Percentiles rank a stretch among this genome's conserved stretches.
These are phyloP conservation scores for Colletotrichum endophyticum DNA, from an alignment of 2,329 filamentous ascomycete species.

Conservation along the genomic window DNA sequence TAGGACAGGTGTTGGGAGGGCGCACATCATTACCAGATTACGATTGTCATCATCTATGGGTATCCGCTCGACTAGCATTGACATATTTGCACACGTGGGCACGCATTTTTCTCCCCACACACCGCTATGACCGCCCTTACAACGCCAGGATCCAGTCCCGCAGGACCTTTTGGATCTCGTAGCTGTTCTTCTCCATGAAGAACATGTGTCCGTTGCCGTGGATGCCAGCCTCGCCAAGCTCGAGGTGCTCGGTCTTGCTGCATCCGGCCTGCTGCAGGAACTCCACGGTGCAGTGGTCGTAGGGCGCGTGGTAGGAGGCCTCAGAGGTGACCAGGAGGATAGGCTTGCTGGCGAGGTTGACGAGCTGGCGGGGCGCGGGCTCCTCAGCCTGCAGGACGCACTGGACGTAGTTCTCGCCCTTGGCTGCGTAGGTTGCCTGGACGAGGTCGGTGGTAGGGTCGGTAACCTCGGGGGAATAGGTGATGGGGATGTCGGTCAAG, in stretches of 20 bases:
- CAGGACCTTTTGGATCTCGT: constrained; percentile 34
- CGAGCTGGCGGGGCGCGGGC: constrained; percentile 37
- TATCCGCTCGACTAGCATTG: constrained; percentile 1
- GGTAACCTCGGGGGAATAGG: constrained; percentile 47
- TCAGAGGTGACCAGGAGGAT: constrained; percentile 45
- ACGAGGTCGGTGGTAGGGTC: constrained; percentile 38
- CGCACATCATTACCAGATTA: background rate
- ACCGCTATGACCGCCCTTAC: background rate
- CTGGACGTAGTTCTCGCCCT: constrained; percentile 23
- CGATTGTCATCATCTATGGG: constrained; percentile 8
- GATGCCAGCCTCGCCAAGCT: constrained; percentile 41
- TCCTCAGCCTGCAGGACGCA: constrained; percentile 39
- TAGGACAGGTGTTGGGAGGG: background rate
- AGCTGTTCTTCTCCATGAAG: constrained; percentile 54
- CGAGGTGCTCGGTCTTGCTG: constrained; percentile 34
- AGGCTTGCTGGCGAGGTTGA: constrained; percentile 37
- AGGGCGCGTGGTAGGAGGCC: constrained; percentile 49
- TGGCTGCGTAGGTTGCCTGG: constrained; percentile 29
- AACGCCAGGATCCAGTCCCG: constrained; percentile 25
- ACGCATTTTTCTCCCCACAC: background rate
- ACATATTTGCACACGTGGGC: background rate
- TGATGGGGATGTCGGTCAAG: constrained; percentile 52
- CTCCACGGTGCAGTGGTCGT: constrained; percentile 46
- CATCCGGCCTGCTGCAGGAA: constrained; percentile 49
- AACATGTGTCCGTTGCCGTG: constrained; percentile 53